A percentile compares a stretch with the other conserved stretches of the same genome.
phyloP scores from a whole-genome alignment of 2,329 filamentous ascomycete genomes.

The Lachnellula arida region DNA sequence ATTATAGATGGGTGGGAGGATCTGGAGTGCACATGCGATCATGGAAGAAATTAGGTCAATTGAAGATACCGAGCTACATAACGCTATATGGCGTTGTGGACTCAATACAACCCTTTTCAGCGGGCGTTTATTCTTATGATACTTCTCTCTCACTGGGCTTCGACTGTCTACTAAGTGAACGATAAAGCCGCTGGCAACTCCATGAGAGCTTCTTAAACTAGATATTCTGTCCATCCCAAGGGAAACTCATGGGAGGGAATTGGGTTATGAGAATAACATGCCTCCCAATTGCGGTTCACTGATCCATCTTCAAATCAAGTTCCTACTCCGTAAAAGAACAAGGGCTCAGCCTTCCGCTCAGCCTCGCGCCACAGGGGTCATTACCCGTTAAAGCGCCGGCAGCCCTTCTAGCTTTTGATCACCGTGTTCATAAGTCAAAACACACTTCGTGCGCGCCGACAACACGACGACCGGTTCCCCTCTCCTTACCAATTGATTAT shows the following conservation, averaged over 20 bases:
- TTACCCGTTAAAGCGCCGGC: neutral
- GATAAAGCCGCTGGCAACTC: too few species aligned
- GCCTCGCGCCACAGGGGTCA: conserved; percentile 8
- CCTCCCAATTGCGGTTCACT: too few species aligned
- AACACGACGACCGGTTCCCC: conserved; percentile 5
- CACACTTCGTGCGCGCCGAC: neutral
- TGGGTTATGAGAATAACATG: too few species aligned
- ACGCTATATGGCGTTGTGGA: neutral
- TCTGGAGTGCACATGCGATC: neutral
- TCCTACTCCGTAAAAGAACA: neutral
- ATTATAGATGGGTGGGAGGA: conserved; percentile 23
- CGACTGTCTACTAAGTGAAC: too few species aligned
- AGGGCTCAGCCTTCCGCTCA: conserved; percentile 10
- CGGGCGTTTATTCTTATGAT: neutral
- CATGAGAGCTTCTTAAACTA: too few species aligned
- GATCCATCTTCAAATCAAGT: neutral
- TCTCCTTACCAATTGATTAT: conserved; percentile 8
- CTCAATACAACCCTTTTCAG: conserved; percentile 1
- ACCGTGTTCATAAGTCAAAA: conserved; percentile 20
- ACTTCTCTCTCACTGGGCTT: too few species aligned
- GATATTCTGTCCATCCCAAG: too few species aligned
- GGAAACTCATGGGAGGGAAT: too few species aligned
- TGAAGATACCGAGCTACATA: conserved; percentile 20
- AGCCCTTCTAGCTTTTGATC: conserved; percentile 1
- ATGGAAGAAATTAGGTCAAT: conserved; percentile 7